phyloP scores from a whole-genome alignment of 768 basidiomycete genomes.

The Suillus brevipes region DNA sequence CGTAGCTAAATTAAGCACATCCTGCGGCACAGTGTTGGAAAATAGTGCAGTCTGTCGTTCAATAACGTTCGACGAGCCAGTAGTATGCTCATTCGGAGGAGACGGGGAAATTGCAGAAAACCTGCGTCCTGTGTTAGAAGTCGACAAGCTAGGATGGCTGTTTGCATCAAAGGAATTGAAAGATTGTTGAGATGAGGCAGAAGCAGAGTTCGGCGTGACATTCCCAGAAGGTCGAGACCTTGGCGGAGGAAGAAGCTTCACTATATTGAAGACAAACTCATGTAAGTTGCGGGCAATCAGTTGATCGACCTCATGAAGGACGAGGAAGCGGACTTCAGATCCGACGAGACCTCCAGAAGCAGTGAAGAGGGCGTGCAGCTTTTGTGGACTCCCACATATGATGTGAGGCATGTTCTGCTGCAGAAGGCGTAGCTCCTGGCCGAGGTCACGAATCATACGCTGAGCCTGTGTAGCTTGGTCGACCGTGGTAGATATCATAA shows the following conservation, averaged over 20 bases:
- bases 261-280: constrained; percentile 91
- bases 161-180: constrained; percentile 51
- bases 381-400: constrained; percentile 96
- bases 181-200: constrained; percentile 37
- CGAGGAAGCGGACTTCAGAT: constrained; percentile 87
- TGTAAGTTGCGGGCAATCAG: constrained; percentile 95
- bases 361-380: constrained; percentile 89
- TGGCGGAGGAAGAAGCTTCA: constrained; percentile 89
- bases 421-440: constrained; percentile 77
- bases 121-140: constrained; percentile 49
- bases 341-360: constrained; percentile 74
- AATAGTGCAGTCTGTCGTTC: constrained; percentile 94
- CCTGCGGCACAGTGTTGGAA: constrained; percentile 97
- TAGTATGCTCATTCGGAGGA: constrained; percentile 41
- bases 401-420: constrained; percentile 94
- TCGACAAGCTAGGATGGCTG: constrained; percentile 33
- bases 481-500: constrained; percentile 97
- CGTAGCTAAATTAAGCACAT: constrained; percentile 93
- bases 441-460: constrained; percentile 91
- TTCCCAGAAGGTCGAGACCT: constrained; percentile 57
- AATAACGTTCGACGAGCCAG: constrained; percentile 37
- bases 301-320: constrained; percentile 97
- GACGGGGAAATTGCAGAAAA: constrained; percentile 57
- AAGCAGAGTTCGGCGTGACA: constrained; percentile 34
- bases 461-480: constrained; percentile 98